Conservation (phyloP, 179 eudicot genomes). For the Kewa caespitosa region DNA sequence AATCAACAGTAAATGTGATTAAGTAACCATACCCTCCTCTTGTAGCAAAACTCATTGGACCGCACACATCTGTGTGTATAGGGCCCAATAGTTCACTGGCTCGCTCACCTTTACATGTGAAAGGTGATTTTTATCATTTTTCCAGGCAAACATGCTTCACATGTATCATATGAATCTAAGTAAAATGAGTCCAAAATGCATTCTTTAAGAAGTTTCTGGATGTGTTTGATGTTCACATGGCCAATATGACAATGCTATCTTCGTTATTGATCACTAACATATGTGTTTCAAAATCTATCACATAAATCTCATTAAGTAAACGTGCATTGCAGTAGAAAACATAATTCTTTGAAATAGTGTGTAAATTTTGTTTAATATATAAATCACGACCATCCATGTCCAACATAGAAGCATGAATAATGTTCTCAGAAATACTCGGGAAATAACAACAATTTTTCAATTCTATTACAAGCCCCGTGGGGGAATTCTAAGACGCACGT, state of each 20-base stretch:
- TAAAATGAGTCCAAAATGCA: neutral
- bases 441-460: too few species aligned
- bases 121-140: conserved; percentile 11
- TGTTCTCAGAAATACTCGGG: neutral
- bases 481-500: neutral
- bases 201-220: neutral
- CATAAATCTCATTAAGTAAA: neutral
- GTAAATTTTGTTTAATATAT: neutral
- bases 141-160: neutral
- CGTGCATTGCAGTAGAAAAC: neutral
- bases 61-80: conserved; percentile 11
- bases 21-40: conserved; percentile 8
- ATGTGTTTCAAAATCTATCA: neutral
- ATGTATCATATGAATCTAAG: neutral
- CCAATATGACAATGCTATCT: neutral
- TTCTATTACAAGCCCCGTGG: neutral
- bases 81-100: neutral
- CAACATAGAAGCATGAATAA: neutral
- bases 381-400: neutral
- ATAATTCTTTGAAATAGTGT: neutral
- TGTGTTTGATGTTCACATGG: neutral
- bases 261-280: neutral
- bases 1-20: neutral
- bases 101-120: neutral
- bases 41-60: neutral